Conservation (phyloP, 441 rosid genomes). For the Adansonia grandidieri region DNA sequence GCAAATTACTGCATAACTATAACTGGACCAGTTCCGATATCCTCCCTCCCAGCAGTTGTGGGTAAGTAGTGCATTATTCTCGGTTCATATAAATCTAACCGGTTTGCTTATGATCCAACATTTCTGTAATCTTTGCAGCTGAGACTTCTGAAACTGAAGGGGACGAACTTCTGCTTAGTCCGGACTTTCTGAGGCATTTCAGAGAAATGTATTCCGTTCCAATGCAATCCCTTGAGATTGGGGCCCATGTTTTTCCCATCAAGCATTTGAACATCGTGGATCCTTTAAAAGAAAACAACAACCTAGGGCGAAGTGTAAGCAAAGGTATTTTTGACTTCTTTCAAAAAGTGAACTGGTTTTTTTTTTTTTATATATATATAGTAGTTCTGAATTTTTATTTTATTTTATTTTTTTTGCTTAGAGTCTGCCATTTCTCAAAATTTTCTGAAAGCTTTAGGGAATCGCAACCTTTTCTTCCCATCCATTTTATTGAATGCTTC, state of each 20-base stretch:
- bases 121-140: slow-evolving; percentile 37
- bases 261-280: slow-evolving; percentile 83
- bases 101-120: slow-evolving; percentile 9
- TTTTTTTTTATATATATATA: neutral
- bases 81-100: slow-evolving; percentile 24
- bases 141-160: slow-evolving; percentile 44
- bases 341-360: slow-evolving; percentile 10
- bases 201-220: slow-evolving; percentile 52
- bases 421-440: slow-evolving; percentile 11
- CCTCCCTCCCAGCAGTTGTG: slow-evolving; percentile 52
- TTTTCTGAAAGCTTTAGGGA: neutral
- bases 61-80: slow-evolving; percentile 49
- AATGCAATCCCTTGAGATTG: slow-evolving; percentile 42
- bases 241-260: slow-evolving; percentile 48
- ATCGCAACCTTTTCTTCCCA: neutral
- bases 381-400: slow-evolving; percentile 5
- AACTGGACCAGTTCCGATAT: slow-evolving; percentile 62
- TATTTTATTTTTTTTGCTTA: neutral
- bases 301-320: slow-evolving; percentile 91
- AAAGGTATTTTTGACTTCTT: slow-evolving; percentile 51
- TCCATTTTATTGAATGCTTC: neutral
- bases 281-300: slow-evolving; percentile 84
- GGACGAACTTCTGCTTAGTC: slow-evolving; percentile 55
- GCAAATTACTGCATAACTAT: slow-evolving; percentile 59
- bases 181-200: slow-evolving; percentile 58